Evolutionary conservation across 495 filamentous ascomycete species (phyloP), one percentile per base, ranked within the genome.

Genomic region (Pseudomonodictys pantanalensis): DNA sequence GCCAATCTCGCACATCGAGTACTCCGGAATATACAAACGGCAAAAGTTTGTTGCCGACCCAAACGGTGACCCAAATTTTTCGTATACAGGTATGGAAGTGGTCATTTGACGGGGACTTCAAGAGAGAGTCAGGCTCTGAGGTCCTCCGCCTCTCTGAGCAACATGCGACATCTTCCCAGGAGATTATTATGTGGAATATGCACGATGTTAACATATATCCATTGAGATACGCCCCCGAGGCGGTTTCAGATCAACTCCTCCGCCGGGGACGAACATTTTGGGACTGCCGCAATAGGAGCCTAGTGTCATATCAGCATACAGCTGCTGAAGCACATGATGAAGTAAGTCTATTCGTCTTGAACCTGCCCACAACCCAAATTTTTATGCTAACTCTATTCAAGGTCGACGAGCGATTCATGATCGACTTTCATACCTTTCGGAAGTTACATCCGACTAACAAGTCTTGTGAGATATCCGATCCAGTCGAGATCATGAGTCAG

Each of bases 271-370:
- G 24, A 26, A 55, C 29, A 24, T 55, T 55, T 28, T 55, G 52
- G 52, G 45, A 25, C 3, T 55, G 52, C 17, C 52, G 52, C 3
- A 43, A 55, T 11, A n/a, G 52, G 6, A 24, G 52, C n/a, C 52
- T 55, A 5, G 52, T 55, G 5, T 43, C 52, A 23, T 55, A 55
- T 29, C 33, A 32, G n/a, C 35, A 55, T 4, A 44, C 18, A 5
- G 33, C 29, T 12, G 17, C n/a, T 3, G 35, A 22, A 9, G 17
- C 28, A 8, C 32, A 35, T 7, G 32, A 35, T 35, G 32, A 35
- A 15, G 32, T 35, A 35, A 15, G 32, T 35, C 32, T 8, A 35
- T 8, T 15, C 15, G 8, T 15, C 8, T 35, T 35, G n/a, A n/a
- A n/a, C n/a, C n/a, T n/a, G n/a, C n/a, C n/a, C n/a, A n/a, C n/a